phyloP scores from a whole-genome alignment of 78 protist genomes.

The Isochrysis galbana region DNA sequence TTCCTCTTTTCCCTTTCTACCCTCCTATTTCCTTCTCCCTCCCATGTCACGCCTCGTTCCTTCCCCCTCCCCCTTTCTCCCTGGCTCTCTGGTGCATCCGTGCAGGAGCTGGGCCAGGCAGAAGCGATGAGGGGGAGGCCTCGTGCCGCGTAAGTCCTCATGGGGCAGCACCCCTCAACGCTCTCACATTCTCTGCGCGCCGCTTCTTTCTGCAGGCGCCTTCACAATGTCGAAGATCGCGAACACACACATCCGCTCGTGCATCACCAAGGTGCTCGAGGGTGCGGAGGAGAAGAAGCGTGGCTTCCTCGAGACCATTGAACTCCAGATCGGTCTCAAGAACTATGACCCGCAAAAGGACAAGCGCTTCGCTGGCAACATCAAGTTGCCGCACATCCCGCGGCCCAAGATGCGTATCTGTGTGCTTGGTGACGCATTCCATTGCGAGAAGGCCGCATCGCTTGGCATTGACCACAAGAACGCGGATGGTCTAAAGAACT shows the following conservation, averaged over 20 bases:
- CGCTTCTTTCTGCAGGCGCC: no score
- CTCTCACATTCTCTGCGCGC: no score
- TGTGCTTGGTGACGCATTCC: slow-evolving; percentile 92
- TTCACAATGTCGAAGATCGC: slow-evolving; percentile 10
- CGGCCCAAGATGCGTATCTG: slow-evolving; percentile 81
- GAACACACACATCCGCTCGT: not conserved
- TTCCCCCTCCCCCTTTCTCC: no score
- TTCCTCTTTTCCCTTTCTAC: no score
- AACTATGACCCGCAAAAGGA: slow-evolving; percentile 98
- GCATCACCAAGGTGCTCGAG: not conserved
- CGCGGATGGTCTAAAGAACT: slow-evolving; percentile 94
- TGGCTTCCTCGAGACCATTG: slow-evolving; percentile 95
- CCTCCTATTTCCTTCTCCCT: no score
- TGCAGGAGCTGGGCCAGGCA: no score
- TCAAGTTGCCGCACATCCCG: slow-evolving; percentile 59
- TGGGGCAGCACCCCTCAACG: no score
- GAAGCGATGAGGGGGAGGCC: no score
- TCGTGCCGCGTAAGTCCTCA: no score
- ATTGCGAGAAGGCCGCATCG: slow-evolving; percentile 67
- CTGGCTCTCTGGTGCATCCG: no score
- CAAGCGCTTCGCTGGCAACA: slow-evolving; percentile 98
- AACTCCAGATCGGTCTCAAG: slow-evolving; percentile 98
- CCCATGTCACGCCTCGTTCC: no score
- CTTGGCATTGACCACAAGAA: slow-evolving; percentile 82
- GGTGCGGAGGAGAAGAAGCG: slow-evolving; percentile 48